Evolutionary conservation across 2,329 filamentous ascomycete species (phyloP), one percentile per base, ranked within the genome.

Genomic region (Pseudocercospora crystallina): DNA sequence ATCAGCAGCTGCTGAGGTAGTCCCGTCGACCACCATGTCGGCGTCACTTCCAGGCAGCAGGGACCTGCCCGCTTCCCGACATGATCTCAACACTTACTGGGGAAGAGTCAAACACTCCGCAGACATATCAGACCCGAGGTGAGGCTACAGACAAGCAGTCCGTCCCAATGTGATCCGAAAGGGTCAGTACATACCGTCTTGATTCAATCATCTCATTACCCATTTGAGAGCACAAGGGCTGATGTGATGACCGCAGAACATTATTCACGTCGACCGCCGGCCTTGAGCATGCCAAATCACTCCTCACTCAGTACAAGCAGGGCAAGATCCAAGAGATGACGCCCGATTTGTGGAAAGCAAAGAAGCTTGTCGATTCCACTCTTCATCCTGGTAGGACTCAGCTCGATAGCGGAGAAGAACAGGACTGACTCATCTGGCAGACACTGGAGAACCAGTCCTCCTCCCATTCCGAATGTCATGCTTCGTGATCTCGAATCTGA

Each of bases 391-490:
- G 90, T 95, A 83, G 60, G 79, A 54, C 32, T 9, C 12, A 33
- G 2, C 17, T 32, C n/a, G 11, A 36, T 20, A n/a, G 26, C 8
- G 7, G 12, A 13, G 1, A 14, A 13, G 11, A 26, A 34, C 11
- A 3, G 7, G 17, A 34, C 41, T 52, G n/a, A 48, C 14, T 8
- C 3, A 17, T 29, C 14, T 9, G 9, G 39, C 58, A 95, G 94
- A 99, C 72, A 97, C 91, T 13, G 94, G 94, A 60, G 79, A 91
- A 69, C 86, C 92, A 41, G 91, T 99, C 57, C 83, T 97, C 63
- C 80, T 99, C 13, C 94, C 94, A 14, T 97, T 97, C 70, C 89
- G 94, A 69, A 99, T 99, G 94, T 97, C 92, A 44, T 88, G 82
- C 73, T 99, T 94, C 69, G 90, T 95, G 47, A 73, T 97, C 48